Base-by-base conservation (phyloP, 2,329 filamentous ascomycete genomes). In the Fusarium staphyleae region DNA sequence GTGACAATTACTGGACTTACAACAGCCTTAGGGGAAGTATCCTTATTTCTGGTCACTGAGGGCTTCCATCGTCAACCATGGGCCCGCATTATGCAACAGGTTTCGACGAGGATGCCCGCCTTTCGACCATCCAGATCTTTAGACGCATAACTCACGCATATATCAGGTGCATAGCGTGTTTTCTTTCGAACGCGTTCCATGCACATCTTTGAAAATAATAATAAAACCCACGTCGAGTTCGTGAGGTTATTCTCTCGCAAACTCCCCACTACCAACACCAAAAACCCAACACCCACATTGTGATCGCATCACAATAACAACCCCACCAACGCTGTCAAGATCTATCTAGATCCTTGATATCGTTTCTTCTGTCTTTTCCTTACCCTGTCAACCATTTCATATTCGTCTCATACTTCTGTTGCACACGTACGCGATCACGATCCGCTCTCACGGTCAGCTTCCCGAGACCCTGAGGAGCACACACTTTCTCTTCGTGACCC, bases 61-160 rank as follows among this genome's bases (percentile, higher is more conserved):
- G 29, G 33, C 40, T 19, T 13, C 48, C 39, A 55, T 48, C 22
- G 26, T 39, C 29, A 24, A 16, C 37, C 26, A 4, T 6, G 10
- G 33, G 13, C 57, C 49, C 45, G 51, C 39, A 60, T 41, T 42
- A 52, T 22, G 18, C 16, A 26, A 12, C 30, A 42, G 39, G 51
- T 45, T 48, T 24, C 34, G 15, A 30, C 32, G 24, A 41, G 37
- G 49, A 61, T 46, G 36, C 22, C 18, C 13, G n/a, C 39, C 22
- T 34, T 18, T 26, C 7, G 26, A 26, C 24, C 26, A 18, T 16
- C 48, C 22, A 54, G 19, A 12, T 37, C 33, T 33, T 41, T 47
- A 37, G 33, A 43, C 48, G 41, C 29, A 42, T 19, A 48, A 9
- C 9, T 37, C 11, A 15, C 41, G 16, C 19, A 51, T 28, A 19